Percentiles rank a stretch among this genome's conserved stretches.
phyloP scores from a whole-genome alignment of 1,139 yeast species.

The Yamadazyma oceani region DNA sequence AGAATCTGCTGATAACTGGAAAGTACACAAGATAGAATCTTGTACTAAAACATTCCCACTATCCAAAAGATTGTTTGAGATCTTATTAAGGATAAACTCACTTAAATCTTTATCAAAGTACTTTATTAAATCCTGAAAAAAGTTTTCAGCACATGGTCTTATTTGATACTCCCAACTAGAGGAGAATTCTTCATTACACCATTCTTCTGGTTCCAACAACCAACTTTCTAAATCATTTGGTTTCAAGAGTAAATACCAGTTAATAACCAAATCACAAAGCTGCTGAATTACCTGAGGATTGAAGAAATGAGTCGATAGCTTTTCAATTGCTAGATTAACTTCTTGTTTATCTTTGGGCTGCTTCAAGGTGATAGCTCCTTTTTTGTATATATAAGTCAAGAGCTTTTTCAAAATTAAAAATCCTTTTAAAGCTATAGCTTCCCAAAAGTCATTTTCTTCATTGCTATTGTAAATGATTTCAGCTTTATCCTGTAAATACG shows the following conservation, averaged over 20 bases:
- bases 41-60: conserved; percentile 59
- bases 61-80: conserved; percentile 51
- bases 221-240: conserved; percentile 80
- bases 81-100: conserved; percentile 61
- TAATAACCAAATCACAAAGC: conserved; percentile 65
- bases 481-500: conserved; percentile 64
- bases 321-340: conserved; percentile 53
- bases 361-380: conserved; percentile 67
- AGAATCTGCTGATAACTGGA: conserved; percentile 72
- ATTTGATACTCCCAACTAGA: conserved; percentile 82
- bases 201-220: conserved; percentile 87
- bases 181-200: conserved; percentile 79
- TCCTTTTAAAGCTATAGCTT: conserved; percentile 69
- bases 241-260: conserved; percentile 70
- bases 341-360: conserved; percentile 63
- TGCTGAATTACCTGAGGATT: conserved; percentile 54
- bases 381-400: conserved; percentile 59
- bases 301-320: conserved; percentile 56
- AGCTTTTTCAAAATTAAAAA: conserved; percentile 64
- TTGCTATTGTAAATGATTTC: conserved; percentile 50
- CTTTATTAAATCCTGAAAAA: conserved; percentile 72
- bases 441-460: conserved; percentile 71
- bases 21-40: conserved; percentile 79
- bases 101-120: conserved; percentile 63
- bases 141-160: conserved; percentile 84